Evolutionary conservation across 2,329 filamentous ascomycete species (phyloP), one percentile per base, ranked within the genome.

Genomic region (Cladosporium sp.): DNA sequence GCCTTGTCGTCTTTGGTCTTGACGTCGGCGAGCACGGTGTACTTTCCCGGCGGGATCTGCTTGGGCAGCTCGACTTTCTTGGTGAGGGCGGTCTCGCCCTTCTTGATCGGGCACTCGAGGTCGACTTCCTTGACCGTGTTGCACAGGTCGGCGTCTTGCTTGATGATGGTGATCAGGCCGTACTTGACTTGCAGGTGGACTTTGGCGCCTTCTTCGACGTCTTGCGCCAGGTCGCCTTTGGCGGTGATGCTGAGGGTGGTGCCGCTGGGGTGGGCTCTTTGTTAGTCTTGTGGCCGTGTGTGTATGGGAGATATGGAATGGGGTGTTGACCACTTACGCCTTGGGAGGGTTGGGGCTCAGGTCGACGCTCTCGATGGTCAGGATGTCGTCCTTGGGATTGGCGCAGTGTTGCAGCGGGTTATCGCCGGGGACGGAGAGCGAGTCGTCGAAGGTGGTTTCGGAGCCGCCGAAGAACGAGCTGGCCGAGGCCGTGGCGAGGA

Each of bases 171-270:
- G 69, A 98, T 96, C 58, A 95, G 77, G 53, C 92, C 92, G 69
- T 95, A 96, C 74, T 95, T 96, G 72, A 98, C 92, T 58, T 84
- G 79, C 35, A 98, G 69, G 41, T 85, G 77, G 55, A 96, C 85
- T 61, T 87, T 88, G 53, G 92, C 88, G 52, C 89, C 92, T 52
- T 89, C 68, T 49, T 83, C 79, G 57, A 98, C 83, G 45, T 77
- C 71, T 63, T 94, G 72, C 59, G 78, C 78, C 56, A 97, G 79
- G n/a, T 74, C 80, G 51, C 92, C 93, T 27, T 73, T 77, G 40
- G 91, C 93, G 57, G 82, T 81, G 73, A 98, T 95, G 52, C 78
- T 75, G 48, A 98, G 83, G 16, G 79, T 80, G 61, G 82, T 59
- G 62, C 92, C 93, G 66, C 93, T 97, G 59, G 51, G 27, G 15